These are phyloP conservation scores for Populus simonii DNA, from an alignment of 345 rosid genomes.

Conservation along the genomic window DNA sequence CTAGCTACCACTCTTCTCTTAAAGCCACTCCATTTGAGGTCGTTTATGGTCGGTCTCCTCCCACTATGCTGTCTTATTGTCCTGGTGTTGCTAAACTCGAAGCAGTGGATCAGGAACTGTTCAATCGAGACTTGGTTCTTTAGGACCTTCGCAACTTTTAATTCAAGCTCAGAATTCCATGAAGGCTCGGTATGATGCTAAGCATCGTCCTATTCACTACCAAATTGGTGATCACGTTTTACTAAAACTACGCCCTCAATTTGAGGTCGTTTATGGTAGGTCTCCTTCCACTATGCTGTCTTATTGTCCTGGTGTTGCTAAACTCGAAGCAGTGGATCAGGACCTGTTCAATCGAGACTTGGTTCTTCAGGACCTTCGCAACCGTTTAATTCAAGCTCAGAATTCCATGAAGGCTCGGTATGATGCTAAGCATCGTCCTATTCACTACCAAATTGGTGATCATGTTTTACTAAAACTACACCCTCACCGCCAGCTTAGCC, in stretches of 20 bases:
- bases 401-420: not conserved
- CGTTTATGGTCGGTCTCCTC: no score
- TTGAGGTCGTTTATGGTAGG: no score
- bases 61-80: no score
- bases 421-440: not conserved
- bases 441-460: not conserved
- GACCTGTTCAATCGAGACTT: not conserved
- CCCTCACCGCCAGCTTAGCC: not conserved
- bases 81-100: no score
- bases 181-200: not conserved
- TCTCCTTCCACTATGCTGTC: no score
- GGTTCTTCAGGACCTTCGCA: not conserved
- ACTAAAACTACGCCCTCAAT: not conserved
- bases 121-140: no score
- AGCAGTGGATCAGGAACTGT: no score
- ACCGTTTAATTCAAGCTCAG: not conserved
- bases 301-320: no score
- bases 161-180: not conserved
- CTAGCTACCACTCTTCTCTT: no score
- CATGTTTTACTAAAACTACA: fast-evolving
- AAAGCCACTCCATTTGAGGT: no score
- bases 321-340: not conserved
- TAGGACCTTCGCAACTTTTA: no score
- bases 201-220: not conserved
- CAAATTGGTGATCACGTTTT: fast-evolving